Evolutionary conservation across 2,329 filamentous ascomycete genomes (phyloP), one percentile per base, ranked within the genome.

Genomic region (Phyllosticta ampelicida): DNA sequence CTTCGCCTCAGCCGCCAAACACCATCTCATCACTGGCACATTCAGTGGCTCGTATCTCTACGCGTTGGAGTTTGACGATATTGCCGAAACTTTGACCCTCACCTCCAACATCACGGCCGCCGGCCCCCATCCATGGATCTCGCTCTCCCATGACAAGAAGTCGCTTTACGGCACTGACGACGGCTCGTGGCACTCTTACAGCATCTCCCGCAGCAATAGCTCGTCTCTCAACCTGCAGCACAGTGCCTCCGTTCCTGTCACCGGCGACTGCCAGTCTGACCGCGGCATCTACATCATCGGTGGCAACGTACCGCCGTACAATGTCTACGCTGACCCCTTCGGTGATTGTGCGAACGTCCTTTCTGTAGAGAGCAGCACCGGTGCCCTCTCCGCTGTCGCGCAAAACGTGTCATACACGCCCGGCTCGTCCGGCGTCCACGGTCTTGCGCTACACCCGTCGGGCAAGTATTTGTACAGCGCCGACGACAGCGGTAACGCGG

Each of bases 401-500:
- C 55, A 57, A 20, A 57, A 57, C 30, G 21, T 57, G 1, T 29
- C 20, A 5, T 57, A 57, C 50, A 11, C 20, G 5, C 19, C 16
- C 16, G 55, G 18, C 29, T 23, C 48, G n/a, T 61, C 61, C 3
- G 67, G 66, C 9, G 65, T 70, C 11, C 68, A 70, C 53, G 68
- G 68, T 13, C 54, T 64, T 9, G 63, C 61, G 5, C 48, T 69
- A 18, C 62, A 60, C 28, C 56, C 62, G 6, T 60, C 64, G 51
- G 63, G 64, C 49, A 55, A 63, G 29, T 69, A 67, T 59, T 48
- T 70, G 44, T 70, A 69, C 60, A 67, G 65, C 0, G 68, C 68
- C 9, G 68, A 70, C 53, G 65, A 68, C 54, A 67, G 64, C 61
- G 68, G 66, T 23, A 67, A 69, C 58, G 63, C 66, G 3, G 64